Evolutionary conservation across 805 yeast genomes (phyloP), one percentile per base, ranked within the genome.

Genomic region (Yarrowia divulgata): DNA sequence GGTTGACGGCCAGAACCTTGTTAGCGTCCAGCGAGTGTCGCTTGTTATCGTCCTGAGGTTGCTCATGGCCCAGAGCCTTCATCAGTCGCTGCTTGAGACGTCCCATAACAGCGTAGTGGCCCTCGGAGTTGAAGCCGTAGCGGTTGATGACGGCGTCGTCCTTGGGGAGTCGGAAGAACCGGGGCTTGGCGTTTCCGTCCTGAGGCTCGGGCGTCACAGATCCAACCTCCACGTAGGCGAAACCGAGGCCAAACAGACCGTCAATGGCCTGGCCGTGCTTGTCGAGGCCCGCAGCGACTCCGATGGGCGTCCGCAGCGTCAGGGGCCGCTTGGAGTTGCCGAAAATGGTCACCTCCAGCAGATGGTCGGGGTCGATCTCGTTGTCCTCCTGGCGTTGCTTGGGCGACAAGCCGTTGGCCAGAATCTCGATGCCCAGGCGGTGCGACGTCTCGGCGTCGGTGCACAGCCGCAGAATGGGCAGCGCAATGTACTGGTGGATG

Each of bases 241-340:
- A 93, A 1, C 98, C 98, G 69, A 85, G 76, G 72, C 88, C 83
- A 73, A 89, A 88, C 70, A 94, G 82, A 0, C 93, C 81, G 74
- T 94, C 98, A 73, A 94, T 87, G 23, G 91, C 97, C 75, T 92
- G 97, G 67, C 91, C 98, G 75, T 93, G 89, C 80, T 94, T 94
- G 79, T 94, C 98, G 72, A 94, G 85, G 13, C 98, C 98, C 34
- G 98, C 98, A 63, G 98, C 98, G 74, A 93, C 84, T 14, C 98
- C 98, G 63, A 94, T 82, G 32, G 98, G 98, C 69, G 89, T 88
- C 23, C 84, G 83, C 76, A 94, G 80, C 0, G 75, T 80, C 69
- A 78, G 60, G 23, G 76, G 73, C 32, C 71, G 69, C 49, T 77
- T 79, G 12, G 75, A 63, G 45, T 72, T 71, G 8, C 52, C 55